Evolutionary conservation across 768 basidiomycete genomes (phyloP).

Genomic region (Tylopilus balloui): DNA sequence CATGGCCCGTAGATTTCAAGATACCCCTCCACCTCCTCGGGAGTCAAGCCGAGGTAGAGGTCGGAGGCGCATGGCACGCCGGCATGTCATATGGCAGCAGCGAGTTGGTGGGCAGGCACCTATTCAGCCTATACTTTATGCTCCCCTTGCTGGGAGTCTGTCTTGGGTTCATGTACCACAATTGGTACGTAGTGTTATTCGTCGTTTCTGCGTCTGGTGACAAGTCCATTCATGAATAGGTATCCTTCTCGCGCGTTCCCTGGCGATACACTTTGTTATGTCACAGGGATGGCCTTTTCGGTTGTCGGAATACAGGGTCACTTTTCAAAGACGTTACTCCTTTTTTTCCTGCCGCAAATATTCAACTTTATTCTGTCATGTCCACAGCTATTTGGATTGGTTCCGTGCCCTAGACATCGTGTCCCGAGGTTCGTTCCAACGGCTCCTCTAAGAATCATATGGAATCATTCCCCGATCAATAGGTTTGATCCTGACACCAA

Average conservation of each 20-base stretch:
- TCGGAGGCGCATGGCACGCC: slow-evolving; percentile 77
- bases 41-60: slow-evolving; percentile 57
- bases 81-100: slow-evolving; percentile 84
- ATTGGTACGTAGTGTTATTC: slow-evolving; percentile 61
- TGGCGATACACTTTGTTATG: slow-evolving; percentile 96
- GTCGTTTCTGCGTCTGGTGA: neutral
- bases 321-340: slow-evolving; percentile 91
- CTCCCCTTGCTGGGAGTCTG: slow-evolving; percentile 90
- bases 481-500: slow-evolving; percentile 77
- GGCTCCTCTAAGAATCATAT: neutral
- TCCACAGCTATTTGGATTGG: slow-evolving; percentile 91
- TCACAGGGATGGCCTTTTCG: slow-evolving; percentile 97
- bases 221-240: slow-evolving; percentile 43
- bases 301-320: slow-evolving; percentile 97
- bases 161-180: slow-evolving; percentile 87
- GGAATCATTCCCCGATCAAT: neutral
- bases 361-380: slow-evolving; percentile 95
- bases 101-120: slow-evolving; percentile 85
- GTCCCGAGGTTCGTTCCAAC: slow-evolving; percentile 66
- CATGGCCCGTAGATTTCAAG: slow-evolving; percentile 73
- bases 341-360: slow-evolving; percentile 97
- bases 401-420: slow-evolving; percentile 92
- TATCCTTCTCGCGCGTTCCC: slow-evolving; percentile 94
- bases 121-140: slow-evolving; percentile 98
- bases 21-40: slow-evolving; percentile 70